These are phyloP conservation scores for Phallus indusiatus DNA, from an alignment of 768 basidiomycete genomes.

Conservation along the genomic window DNA sequence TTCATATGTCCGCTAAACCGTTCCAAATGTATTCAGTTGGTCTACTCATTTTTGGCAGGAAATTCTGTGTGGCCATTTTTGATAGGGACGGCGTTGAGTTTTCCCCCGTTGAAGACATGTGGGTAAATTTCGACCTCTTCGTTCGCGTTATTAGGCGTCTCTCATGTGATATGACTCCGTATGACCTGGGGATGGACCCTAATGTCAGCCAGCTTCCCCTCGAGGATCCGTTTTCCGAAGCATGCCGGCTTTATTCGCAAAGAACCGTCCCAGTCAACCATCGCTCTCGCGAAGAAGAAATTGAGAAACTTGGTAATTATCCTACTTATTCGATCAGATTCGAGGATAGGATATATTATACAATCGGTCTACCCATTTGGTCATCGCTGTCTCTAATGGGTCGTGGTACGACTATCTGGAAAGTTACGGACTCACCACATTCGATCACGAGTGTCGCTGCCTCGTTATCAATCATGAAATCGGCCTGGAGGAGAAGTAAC, in stretches of 20 bases:
- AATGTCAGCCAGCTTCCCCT: not conserved
- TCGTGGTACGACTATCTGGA: conserved; percentile 13
- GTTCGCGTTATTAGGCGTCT: conserved; percentile 18
- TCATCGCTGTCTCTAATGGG: conserved; percentile 11
- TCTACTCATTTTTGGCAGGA: conserved; percentile 21
- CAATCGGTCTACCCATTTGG: conserved; percentile 1
- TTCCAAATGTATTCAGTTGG: conserved; percentile 23
- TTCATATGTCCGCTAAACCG: conserved; percentile 20
- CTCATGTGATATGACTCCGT: conserved; percentile 4
- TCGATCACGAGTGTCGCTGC: not conserved
- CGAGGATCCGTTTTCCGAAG: not conserved
- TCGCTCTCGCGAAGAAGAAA: not conserved
- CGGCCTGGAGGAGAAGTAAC: conserved; percentile 1
- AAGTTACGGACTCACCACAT: not conserved
- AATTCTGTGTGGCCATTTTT: conserved; percentile 24
- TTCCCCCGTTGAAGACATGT: conserved; percentile 20
- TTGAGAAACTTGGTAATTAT: not conserved
- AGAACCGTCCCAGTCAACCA: too few species aligned
- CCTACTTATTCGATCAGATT: not conserved
- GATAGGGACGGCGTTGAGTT: conserved; percentile 22
- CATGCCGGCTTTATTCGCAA: not conserved
- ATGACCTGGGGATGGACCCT: conserved; percentile 8
- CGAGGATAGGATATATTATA: not conserved
- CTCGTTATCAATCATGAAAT: conserved; percentile 4
- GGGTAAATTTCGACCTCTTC: conserved; percentile 15